Conservation (phyloP, 148 eudicot genomes). For the Rhododendron simsii region DNA sequence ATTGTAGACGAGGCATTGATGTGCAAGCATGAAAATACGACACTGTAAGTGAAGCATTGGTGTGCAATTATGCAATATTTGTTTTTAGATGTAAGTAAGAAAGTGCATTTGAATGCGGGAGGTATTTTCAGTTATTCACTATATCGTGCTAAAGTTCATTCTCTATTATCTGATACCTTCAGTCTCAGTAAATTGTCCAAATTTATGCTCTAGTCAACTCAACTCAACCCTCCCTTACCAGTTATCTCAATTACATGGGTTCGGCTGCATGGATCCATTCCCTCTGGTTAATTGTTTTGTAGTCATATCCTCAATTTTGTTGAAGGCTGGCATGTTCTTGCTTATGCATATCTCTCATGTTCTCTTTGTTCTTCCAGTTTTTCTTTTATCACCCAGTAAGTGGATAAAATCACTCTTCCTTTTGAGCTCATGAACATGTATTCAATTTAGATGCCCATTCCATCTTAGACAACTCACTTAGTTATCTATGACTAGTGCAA, state of each 20-base stretch:
- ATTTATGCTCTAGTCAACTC: not conserved
- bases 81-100: not conserved
- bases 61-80: not conserved
- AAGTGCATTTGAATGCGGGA: too few species aligned
- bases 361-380: not conserved
- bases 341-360: not conserved
- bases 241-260: not conserved
- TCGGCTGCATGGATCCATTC: not conserved
- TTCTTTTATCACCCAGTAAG: not conserved
- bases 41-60: not conserved
- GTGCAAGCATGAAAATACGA: not conserved
- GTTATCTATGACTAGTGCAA: not conserved
- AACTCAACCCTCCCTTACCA: not conserved
- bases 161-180: too few species aligned
- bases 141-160: too few species aligned
- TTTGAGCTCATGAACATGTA: not conserved
- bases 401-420: not conserved
- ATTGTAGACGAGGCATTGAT: not conserved
- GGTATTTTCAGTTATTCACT: too few species aligned
- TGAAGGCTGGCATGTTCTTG: not conserved
- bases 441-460: not conserved
- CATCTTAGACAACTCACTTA: not conserved
- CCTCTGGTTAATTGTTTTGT: not conserved
- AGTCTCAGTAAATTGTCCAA: not conserved
- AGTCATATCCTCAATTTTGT: not conserved